Evolutionary conservation across 176 grass and related monocot genomes (phyloP).

Genomic region (Carex cristatella): DNA sequence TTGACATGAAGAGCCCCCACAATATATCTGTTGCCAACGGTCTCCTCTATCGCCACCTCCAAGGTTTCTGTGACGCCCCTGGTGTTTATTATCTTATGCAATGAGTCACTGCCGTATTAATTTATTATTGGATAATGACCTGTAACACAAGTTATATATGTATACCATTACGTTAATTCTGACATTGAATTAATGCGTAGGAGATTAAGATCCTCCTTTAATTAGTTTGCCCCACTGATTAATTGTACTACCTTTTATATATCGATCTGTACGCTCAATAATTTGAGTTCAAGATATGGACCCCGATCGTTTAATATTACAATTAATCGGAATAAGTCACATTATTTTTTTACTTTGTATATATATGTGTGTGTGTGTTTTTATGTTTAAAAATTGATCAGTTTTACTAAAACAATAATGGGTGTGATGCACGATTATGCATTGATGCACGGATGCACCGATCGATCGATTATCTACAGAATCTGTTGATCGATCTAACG

Average conservation of each 20-base stretch:
- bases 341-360: too few species aligned
- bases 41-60: conserved; percentile 25
- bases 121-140: neutral
- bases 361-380: too few species aligned
- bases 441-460: too few species aligned
- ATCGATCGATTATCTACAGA: too few species aligned
- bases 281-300: neutral
- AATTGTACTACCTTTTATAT: neutral
- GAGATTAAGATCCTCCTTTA: neutral
- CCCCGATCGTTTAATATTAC: too few species aligned
- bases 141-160: too few species aligned
- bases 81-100: neutral
- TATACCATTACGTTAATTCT: neutral
- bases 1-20: conserved; percentile 27
- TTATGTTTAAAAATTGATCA: too few species aligned
- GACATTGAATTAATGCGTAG: neutral
- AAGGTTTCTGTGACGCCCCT: neutral
- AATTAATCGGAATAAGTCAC: too few species aligned
- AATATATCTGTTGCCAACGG: conserved; percentile 41
- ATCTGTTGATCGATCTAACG: too few species aligned
- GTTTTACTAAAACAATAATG: too few species aligned
- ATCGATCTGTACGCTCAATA: neutral
- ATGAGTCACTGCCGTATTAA: neutral
- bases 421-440: too few species aligned
- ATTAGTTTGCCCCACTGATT: neutral